Conservation (phyloP, 176 grass and related monocot genomes). For the Alloteropsis semialata region DNA sequence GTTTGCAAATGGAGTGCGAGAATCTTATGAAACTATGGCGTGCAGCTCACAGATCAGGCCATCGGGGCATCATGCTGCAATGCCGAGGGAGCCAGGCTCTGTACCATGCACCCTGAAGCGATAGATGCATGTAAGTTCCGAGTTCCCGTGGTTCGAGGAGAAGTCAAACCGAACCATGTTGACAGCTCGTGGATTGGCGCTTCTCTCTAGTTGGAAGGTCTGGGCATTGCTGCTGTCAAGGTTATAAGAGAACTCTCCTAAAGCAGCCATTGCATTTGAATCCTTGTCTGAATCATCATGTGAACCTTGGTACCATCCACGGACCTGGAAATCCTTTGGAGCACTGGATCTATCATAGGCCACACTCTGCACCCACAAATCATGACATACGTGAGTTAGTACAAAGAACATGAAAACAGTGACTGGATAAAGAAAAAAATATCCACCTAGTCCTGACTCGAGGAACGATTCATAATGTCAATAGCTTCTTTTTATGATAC, state of each 20-base stretch:
- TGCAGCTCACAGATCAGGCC: constrained; percentile 18
- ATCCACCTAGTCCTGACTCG: background rate
- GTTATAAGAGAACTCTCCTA: constrained; percentile 70
- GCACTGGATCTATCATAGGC: constrained; percentile 85
- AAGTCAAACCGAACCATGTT: constrained; percentile 65
- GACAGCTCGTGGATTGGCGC: constrained; percentile 3
- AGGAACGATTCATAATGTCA: background rate
- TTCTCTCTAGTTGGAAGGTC: constrained; percentile 58
- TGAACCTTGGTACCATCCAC: constrained; percentile 55
- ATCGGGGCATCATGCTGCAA: constrained; percentile 5
- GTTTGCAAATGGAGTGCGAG: background rate
- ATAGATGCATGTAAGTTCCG: constrained; percentile 75
- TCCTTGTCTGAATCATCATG: constrained; percentile 32
- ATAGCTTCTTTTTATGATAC: background rate
- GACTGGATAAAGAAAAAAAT: background rate
- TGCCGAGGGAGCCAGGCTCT: constrained; percentile 36
- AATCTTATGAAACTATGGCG: background rate
- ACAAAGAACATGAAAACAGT: background rate
- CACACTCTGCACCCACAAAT: constrained; percentile 61
- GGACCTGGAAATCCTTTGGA: constrained; percentile 68
- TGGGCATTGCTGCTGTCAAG: constrained; percentile 73
- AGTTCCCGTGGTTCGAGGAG: constrained; percentile 73
- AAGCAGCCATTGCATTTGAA: background rate
- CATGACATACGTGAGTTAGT: background rate
- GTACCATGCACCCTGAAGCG: constrained; percentile 87